Base-by-base conservation (phyloP, 2,329 filamentous ascomycete species). In the Bertia moriformis region DNA sequence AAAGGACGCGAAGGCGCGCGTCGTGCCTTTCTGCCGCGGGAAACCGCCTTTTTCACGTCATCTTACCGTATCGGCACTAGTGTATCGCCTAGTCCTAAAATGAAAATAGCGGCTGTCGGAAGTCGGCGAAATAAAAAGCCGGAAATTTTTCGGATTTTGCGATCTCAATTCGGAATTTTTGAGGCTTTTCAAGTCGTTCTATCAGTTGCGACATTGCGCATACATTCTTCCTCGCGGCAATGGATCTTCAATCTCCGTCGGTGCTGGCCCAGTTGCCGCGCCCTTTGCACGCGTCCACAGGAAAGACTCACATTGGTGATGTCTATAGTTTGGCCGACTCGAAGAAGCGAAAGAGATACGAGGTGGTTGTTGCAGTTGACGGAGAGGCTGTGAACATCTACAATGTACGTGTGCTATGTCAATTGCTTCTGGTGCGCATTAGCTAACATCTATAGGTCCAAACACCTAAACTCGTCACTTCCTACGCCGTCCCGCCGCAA, bases 321-420 rank as follows among this genome's bases (percentile, higher is more conserved):
- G 71, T 77, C 35, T 66, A 64, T 53, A 66, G 69, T 46, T 53
- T 76, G 40, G 61, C 61, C 42, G 65, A 66, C 39, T 62, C 66
- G 32, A 71, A 65, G 55, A 77, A 73, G 56, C 66, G 71, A 51
- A 77, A 78, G 58, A 61, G 74, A 51, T 68, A 73, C 48, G 74
- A 79, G 49, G 61, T 78, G 39, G 71, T 63, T 20, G 65, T 73
- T 15, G 71, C 64, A 1, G 59, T 77, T 13, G 72, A 78, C 50
- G 72, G 73, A 29, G 71, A 78, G 50, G 67, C 69, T 19, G 57
- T 79, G 38, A 75, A 69, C 45, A 67, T 79, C 24, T 78, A 78
- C 56, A 73, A 74, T 55, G 73, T 78, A 60, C 37, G 55, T 19
- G 18, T 20, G 17, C 33, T n/a, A n/a, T n/a, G n/a, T n/a, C n/a